Evolutionary conservation across 2,329 filamentous ascomycete genomes (phyloP), one percentile per base, ranked within the genome.

Genomic region (Aspergillus carbonarius): DNA sequence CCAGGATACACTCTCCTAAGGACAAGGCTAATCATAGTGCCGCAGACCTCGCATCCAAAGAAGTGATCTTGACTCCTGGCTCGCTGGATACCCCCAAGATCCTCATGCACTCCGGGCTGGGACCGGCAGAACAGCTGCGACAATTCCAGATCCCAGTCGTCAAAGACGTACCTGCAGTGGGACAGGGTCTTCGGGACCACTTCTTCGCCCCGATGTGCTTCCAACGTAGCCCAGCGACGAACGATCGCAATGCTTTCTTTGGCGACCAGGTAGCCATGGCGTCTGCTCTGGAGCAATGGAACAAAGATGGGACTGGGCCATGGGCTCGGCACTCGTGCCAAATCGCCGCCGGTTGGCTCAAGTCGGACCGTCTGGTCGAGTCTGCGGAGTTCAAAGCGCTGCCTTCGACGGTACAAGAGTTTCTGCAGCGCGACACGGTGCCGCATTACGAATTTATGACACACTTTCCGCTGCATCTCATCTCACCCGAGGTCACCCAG

Each of bases 401-500:
- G 0, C 79, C 83, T 0, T 55, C 62, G 0, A 56, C 73, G 0
- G 73, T 78, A 9, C 78, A 82, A 63, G 68, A 72, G 0, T 81
- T 78, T 60, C 68, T 88, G 1, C 68, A 67, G 44, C 75, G 75
- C 18, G 74, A 79, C 13, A 84, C 81, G 0, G 77, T 88, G 2
- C 86, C 86, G 0, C 79, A 83, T 49, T 86, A 79, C 62, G 86
- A 88, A 63, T 68, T 87, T 15, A 56, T 81, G 8, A 79, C 76
- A 1, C 79, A 82, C 58, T 75, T 80, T 57, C 77, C 78, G 0
- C 62, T 78, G 4, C 80, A 81, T 61, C 76, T 65, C 34, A 66
- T 73, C 35, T 51, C 78, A 0, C 81, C 81, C 0, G 66, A 71
- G 1, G 74, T 80, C 35, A 67, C 66, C 18, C 25, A 65, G 6